Percentiles rank a stretch among this genome's conserved stretches.
Evolutionary conservation across 1,284 basidiomycete genomes (phyloP).

Genomic region (Pseudozyma sp.): DNA sequence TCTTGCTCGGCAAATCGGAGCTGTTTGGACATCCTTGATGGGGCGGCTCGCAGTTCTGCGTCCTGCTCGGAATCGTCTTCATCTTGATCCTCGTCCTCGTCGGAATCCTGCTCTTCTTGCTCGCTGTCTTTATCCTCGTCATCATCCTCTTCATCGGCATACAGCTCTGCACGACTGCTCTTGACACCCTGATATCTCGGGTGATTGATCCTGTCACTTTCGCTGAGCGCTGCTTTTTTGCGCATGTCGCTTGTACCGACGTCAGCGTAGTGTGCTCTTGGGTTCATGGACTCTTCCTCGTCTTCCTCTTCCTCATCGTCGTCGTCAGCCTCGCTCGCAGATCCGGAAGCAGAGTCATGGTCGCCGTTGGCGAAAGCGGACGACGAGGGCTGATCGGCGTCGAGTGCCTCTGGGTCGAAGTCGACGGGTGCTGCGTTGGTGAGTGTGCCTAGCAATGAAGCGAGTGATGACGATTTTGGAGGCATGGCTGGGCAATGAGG

Average conservation of each 20-base stretch:
- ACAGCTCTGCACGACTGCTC: slow-evolving; percentile 54
- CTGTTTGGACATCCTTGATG: slow-evolving; percentile 21
- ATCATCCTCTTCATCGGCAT: slow-evolving; percentile 31
- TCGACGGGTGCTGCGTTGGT: slow-evolving; percentile 44
- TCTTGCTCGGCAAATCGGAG: slow-evolving; percentile 31
- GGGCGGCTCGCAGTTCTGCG: slow-evolving; percentile 6
- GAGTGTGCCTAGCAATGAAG: slow-evolving; percentile 38
- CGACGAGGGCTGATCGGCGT: slow-evolving; percentile 26
- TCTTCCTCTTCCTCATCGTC: slow-evolving; percentile 27
- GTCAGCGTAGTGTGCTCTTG: slow-evolving; percentile 56
- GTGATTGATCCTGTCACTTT: slow-evolving; percentile 46
- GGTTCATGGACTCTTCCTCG: slow-evolving; percentile 31
- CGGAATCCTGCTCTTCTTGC: slow-evolving; percentile 21
- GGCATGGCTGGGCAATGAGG: slow-evolving; percentile 21
- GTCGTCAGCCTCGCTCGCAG: slow-evolving; percentile 17
- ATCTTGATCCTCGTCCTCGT: slow-evolving; percentile 16
- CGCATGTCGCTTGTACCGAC: slow-evolving; percentile 53
- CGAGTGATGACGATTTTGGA: slow-evolving; percentile 37
- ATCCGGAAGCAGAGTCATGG: slow-evolving; percentile 4
- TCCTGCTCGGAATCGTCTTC: slow-evolving; percentile 16
- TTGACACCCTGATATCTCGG: slow-evolving; percentile 53
- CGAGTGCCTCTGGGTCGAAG: slow-evolving; percentile 47
- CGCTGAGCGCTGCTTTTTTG: slow-evolving; percentile 51
- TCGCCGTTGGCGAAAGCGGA: slow-evolving; percentile 15
- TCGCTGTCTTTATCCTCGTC: slow-evolving; percentile 23